Evolutionary conservation across 345 rosid species (phyloP), one percentile per base, ranked within the genome.

Genomic region (Rhizophora mangle): DNA sequence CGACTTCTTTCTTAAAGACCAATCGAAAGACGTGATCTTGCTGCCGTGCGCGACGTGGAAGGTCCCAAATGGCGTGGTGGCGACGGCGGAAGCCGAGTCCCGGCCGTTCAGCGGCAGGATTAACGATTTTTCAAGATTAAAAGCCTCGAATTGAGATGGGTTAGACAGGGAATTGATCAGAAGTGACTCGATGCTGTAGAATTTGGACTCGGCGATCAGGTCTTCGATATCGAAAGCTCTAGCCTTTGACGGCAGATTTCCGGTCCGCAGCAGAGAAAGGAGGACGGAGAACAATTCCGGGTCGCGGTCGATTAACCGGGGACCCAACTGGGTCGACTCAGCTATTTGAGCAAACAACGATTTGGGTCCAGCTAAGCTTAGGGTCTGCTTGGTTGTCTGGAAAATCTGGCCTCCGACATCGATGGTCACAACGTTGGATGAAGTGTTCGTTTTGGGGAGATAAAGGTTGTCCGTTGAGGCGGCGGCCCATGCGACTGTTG

Each of bases 1-100:
- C 2, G 91, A 81, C 72, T 89, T 95, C 64, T 79, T 85, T 31
- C 76, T 65, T 69, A 90, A 30, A 10, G 96, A 87, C 98, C 98
- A 92, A 68, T 90, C 99, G n/a, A 88, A 95, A 3, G 96, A 84
- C 0, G 97, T 89, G 75, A 92, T 92, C 72, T 90, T 88, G 85
- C 96, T 86, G 0, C 99, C 99, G 74, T 92, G 96, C 5, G 94
- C 80, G 6, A 90, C 99, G 61, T 85, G 96, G 53, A 92, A 69
- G 6, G 92, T 80, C 54, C 98, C 96, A 5, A 53, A 74, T 31
- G 82, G 79, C 43, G 92, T 76, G 7, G 99, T 71, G 10, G 90
- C 68, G 15, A 87, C 68, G n/a, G 88, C 51, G 0, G 99, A 90
- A 3, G 92, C 88, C 4, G 83, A 77, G 67, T 89, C 97, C 4